Base-by-base conservation (phyloP, 228 moss, liverwort and hornwort species). In the Sphagnum fallax region DNA sequence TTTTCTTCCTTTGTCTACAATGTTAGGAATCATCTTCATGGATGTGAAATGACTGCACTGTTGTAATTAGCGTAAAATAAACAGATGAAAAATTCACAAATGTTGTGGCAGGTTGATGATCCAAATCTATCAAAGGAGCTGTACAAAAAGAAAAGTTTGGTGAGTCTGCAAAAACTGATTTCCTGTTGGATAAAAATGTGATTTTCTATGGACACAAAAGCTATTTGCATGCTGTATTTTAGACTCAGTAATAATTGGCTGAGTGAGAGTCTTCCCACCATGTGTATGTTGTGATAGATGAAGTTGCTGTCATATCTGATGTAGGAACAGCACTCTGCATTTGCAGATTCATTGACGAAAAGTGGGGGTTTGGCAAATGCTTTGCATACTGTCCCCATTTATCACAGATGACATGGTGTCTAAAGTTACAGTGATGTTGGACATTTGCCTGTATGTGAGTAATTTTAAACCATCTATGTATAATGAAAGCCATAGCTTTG, bases 361-460 rank as follows among this genome's bases (percentile, higher is more conserved):
- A 76, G 80, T 90, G 74, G 81, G 83, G 84, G 83, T 82, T 65
- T 94, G 94, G 91, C 94, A 94, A 77, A 67, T 85, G 72, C 67
- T 94, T 9, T 91, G n/a, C n/a, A n/a, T n/a, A n/a, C n/a, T n/a
- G n/a, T n/a, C n/a, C n/a, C n/a, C n/a, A n/a, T n/a, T n/a, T n/a
- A n/a, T n/a, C n/a, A n/a, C n/a, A n/a, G n/a, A n/a, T n/a, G n/a
- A n/a, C n/a, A n/a, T n/a, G n/a, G n/a, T n/a, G n/a, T n/a, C n/a
- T n/a, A n/a, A n/a, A n/a, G n/a, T n/a, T n/a, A n/a, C n/a, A n/a
- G n/a, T n/a, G n/a, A n/a, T n/a, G n/a, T n/a, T n/a, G n/a, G n/a
- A n/a, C n/a, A n/a, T n/a, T n/a, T n/a, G n/a, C n/a, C n/a, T n/a
- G n/a, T n/a, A n/a, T n/a, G n/a, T n/a, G n/a, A n/a, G n/a, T n/a